A percentile compares a stretch with the other conserved stretches of the same genome.
Evolutionary conservation across 1,139 yeast species (phyloP).

Genomic region (Blastobotrys ciferrii): DNA sequence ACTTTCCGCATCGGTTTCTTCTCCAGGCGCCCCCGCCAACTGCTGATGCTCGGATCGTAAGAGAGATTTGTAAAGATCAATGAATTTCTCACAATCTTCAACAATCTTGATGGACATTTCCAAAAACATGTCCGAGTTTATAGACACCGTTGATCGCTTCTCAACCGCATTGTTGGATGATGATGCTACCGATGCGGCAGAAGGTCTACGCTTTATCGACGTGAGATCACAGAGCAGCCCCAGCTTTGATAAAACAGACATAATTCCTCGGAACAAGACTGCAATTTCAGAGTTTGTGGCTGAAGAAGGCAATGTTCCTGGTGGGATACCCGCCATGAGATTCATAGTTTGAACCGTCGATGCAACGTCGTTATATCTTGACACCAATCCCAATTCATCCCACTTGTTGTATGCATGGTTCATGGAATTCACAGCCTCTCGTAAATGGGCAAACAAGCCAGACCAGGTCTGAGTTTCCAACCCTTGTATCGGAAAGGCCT

Average conservation of each 20-base stretch:
- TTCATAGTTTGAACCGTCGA: slow-evolving; percentile 28
- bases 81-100: slow-evolving; percentile 14
- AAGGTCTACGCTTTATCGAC: slow-evolving; percentile 20
- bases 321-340: slow-evolving; percentile 31
- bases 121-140: slow-evolving; percentile 13
- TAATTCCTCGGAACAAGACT: slow-evolving; percentile 27
- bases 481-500: slow-evolving; percentile 15
- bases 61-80: slow-evolving; percentile 15
- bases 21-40: background rate
- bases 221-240: slow-evolving; percentile 26
- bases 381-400: slow-evolving; percentile 20
- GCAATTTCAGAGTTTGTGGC: slow-evolving; percentile 26
- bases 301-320: slow-evolving; percentile 30
- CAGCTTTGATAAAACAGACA: slow-evolving; percentile 27
- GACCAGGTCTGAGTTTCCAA: slow-evolving; percentile 21
- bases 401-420: slow-evolving; percentile 16
- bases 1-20: slow-evolving; percentile 4
- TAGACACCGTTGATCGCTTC: background rate
- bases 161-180: background rate
- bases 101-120: slow-evolving; percentile 15
- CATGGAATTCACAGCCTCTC: slow-evolving; percentile 15
- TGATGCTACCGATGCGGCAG: slow-evolving; percentile 8
- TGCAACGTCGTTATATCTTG: slow-evolving; percentile 24
- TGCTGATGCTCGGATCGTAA: slow-evolving; percentile 5
- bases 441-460: slow-evolving; percentile 19